Base-by-base conservation (phyloP, 2,329 filamentous ascomycete species). In the Podosphaera xanthii region DNA sequence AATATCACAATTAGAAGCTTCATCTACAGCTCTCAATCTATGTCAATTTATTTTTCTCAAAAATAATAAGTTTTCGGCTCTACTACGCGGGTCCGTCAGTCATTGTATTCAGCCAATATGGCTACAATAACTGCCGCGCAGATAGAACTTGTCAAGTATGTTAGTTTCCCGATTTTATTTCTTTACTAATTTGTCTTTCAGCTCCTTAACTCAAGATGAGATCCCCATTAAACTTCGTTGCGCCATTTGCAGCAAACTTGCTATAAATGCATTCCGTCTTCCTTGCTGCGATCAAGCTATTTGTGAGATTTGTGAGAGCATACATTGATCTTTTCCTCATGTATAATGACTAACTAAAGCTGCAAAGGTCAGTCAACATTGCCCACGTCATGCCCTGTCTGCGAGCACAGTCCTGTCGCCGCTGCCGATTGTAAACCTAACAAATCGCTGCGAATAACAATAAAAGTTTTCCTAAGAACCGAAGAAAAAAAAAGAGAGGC, bases 151-250 rank as follows among this genome's bases (percentile, higher is more conserved):
- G 68, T 70, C 61, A 68, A 65, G 69, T 69, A 48, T 53, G 65
- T 60, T 40, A 6, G 36, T 40, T 10, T 40, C 36, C 10, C 36
- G 36, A 40, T 40, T 40, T 6, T 40, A 40, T 40, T 6, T 40
- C 36, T 22, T 22, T 46, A 22, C 33, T 38, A 22, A n/a, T n/a
- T n/a, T 35, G 3, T 42, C 9, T 44, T 8, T 44, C 53, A 70
- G 68, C 59, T 70, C 67, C 38, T 61, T 69, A 35, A 64, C 66
- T 35, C 68, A 68, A 64, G 87, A 91, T 66, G 87, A 92, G 62
- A 89, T 96, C 60, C 92, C 92, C n/a, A 88, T 90, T 67, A 96
- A 95, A 76, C 79, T 98, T 63, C 86, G 90, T 72, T 98, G 92
- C 75, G 88, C 88, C 58, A 87, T 88, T 65, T 98, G 92, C 73